phyloP scores from a whole-genome alignment of 805 yeast species.

The Yamadazyma sp. region DNA sequence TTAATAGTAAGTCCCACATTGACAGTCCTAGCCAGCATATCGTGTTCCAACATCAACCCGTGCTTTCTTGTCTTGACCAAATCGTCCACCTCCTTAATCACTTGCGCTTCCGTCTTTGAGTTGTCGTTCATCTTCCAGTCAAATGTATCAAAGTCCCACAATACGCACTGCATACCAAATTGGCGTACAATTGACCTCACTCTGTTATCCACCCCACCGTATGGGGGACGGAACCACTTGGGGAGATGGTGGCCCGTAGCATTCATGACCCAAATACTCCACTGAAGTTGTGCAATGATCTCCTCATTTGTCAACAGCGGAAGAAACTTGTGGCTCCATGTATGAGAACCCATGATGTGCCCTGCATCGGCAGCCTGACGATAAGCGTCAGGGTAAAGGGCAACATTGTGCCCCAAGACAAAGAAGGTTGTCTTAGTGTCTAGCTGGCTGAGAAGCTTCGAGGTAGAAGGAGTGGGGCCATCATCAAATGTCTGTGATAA shows the following conservation, averaged over 20 bases:
- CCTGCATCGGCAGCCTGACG: conserved; percentile 55
- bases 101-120: conserved; percentile 48
- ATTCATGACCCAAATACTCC: conserved; percentile 98
- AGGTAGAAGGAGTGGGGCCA: conserved; percentile 82
- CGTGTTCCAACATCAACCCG: conserved; percentile 88
- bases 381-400: conserved; percentile 74
- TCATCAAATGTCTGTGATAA: conserved; percentile 92
- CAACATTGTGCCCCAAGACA: conserved; percentile 78
- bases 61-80: conserved; percentile 44
- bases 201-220: conserved; percentile 90
- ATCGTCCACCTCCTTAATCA: conserved; percentile 52
- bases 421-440: conserved; percentile 70
- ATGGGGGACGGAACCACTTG: conserved; percentile 94
- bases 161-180: conserved; percentile 82
- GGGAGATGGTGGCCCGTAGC: conserved; percentile 88
- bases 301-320: conserved; percentile 78
- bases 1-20: conserved; percentile 62
- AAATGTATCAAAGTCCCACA: conserved; percentile 90
- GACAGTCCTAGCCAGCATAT: conserved; percentile 65
- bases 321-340: conserved; percentile 88
- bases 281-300: conserved; percentile 83
- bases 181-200: conserved; percentile 75
- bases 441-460: conserved; percentile 55
- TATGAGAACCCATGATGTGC: conserved; percentile 83
- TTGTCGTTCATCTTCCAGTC: conserved; percentile 75